Percentiles rank a stretch among this genome's conserved stretches.
Conservation (phyloP, 352 stramenopile genomes). For the Phytophthora pinifolia region DNA sequence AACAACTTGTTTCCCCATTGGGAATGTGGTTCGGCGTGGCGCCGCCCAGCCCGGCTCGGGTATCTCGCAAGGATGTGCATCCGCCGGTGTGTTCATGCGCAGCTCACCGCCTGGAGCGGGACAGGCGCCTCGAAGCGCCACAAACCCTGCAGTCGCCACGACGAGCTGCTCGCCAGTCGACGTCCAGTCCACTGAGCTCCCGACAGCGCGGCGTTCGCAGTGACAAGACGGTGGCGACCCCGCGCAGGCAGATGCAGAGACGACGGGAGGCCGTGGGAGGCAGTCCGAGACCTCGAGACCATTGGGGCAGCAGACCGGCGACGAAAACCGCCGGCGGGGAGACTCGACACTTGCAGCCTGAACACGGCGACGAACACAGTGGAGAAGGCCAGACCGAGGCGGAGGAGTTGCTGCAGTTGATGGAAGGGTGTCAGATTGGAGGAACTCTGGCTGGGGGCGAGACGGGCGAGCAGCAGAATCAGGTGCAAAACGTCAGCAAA, state of each 20-base stretch:
- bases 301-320: slow-evolving; percentile 4
- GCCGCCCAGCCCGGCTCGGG: slow-evolving; percentile 47
- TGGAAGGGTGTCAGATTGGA: slow-evolving; percentile 19
- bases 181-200: slow-evolving; percentile 11
- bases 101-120: slow-evolving; percentile 27
- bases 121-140: slow-evolving; percentile 14
- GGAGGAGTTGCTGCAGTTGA: slow-evolving; percentile 15
- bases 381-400: background rate
- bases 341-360: slow-evolving; percentile 6
- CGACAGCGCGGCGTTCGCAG: slow-evolving; percentile 7
- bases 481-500: slow-evolving; percentile 7
- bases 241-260: slow-evolving; percentile 14
- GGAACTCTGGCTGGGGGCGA: background rate
- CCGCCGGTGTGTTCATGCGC: slow-evolving; percentile 42
- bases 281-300: background rate
- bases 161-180: slow-evolving; percentile 1
- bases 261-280: background rate
- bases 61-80: slow-evolving; percentile 35
- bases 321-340: background rate
- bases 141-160: slow-evolving; percentile 12
- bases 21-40: slow-evolving; percentile 74
- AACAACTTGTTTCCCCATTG: slow-evolving; percentile 3
- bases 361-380: slow-evolving; percentile 9
- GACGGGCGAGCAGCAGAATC: background rate
- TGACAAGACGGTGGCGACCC: slow-evolving; percentile 13